Percentiles rank a stretch among this genome's conserved stretches.
phyloP scores from a whole-genome alignment of 2,329 filamentous ascomycete species.

The Colletotrichum aenigma region DNA sequence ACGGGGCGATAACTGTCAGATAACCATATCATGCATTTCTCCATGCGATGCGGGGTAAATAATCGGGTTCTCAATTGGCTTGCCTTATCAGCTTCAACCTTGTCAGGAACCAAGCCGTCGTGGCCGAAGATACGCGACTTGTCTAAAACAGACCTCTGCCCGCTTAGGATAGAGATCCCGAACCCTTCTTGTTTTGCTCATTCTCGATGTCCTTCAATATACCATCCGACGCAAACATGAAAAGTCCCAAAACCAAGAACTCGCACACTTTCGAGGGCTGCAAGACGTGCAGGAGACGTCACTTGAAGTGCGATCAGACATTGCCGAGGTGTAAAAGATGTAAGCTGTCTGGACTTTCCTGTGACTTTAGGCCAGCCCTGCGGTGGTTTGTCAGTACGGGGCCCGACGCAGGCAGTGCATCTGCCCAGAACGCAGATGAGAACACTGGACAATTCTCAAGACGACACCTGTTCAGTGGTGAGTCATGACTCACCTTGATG shows the following conservation, averaged over 20 bases:
- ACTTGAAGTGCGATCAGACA: neutral
- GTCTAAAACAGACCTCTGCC: neutral
- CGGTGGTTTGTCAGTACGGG: neutral
- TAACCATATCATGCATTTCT: neutral
- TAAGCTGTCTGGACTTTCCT: neutral
- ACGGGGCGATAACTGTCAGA: neutral
- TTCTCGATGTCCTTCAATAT: neutral
- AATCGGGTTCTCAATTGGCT: neutral
- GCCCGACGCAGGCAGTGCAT: neutral
- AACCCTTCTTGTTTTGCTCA: neutral
- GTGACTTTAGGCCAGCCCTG: neutral
- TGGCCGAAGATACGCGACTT: neutral
- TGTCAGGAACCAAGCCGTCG: neutral
- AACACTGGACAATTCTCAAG: neutral
- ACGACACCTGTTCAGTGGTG: neutral
- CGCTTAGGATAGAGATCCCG: neutral
- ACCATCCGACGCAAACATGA: neutral
- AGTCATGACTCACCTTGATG: neutral
- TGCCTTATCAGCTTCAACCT: neutral
- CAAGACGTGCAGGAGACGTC: neutral
- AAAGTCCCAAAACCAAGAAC: neutral
- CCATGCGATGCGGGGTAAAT: neutral
- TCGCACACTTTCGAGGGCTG: neutral
- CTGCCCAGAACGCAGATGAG: neutral
- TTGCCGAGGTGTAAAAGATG: neutral